Conservation (phyloP, 1,284 basidiomycete species). For the Lentinula novae-zelandiae region DNA sequence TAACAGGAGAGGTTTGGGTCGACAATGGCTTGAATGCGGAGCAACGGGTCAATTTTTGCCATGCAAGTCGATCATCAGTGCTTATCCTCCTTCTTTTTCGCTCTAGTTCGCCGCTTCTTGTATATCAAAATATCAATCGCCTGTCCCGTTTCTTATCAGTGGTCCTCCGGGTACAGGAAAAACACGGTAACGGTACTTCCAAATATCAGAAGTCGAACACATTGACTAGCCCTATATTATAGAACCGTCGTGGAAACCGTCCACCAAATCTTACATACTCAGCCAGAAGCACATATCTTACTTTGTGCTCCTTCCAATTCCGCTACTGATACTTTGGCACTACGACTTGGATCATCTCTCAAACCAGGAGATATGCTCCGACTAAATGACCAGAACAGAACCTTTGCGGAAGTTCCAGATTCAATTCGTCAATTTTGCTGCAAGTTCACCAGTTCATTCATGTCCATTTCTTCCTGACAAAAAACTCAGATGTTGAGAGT, state of each 20-base stretch:
- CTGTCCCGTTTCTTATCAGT: constrained; percentile 40
- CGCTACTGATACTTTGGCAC: constrained; percentile 41
- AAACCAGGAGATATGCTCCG: constrained; percentile 38
- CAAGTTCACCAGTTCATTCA: constrained; percentile 19
- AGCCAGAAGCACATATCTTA: constrained; percentile 39
- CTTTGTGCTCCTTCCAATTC: constrained; percentile 45
- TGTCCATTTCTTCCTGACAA: not conserved
- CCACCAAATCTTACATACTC: constrained; percentile 38
- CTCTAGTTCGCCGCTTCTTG: constrained; percentile 36
- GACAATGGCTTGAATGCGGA: constrained; percentile 40
- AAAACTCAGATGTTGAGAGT: constrained; percentile 32
- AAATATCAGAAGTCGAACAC: not conserved
- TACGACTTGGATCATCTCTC: constrained; percentile 32
- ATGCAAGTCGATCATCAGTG: not conserved
- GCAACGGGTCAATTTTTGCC: constrained; percentile 29
- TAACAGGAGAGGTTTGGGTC: constrained; percentile 30
- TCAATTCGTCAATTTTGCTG: constrained; percentile 38
- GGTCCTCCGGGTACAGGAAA: constrained; percentile 48
- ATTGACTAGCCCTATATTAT: not conserved
- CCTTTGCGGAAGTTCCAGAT: constrained; percentile 41
- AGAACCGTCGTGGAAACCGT: constrained; percentile 44
- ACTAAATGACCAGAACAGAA: constrained; percentile 42
- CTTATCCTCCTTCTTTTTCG: not conserved
- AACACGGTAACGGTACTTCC: constrained; percentile 25
- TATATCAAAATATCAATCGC: constrained; percentile 35